Conservation (phyloP, 1,284 basidiomycete genomes). For the Peniophora sp. region DNA sequence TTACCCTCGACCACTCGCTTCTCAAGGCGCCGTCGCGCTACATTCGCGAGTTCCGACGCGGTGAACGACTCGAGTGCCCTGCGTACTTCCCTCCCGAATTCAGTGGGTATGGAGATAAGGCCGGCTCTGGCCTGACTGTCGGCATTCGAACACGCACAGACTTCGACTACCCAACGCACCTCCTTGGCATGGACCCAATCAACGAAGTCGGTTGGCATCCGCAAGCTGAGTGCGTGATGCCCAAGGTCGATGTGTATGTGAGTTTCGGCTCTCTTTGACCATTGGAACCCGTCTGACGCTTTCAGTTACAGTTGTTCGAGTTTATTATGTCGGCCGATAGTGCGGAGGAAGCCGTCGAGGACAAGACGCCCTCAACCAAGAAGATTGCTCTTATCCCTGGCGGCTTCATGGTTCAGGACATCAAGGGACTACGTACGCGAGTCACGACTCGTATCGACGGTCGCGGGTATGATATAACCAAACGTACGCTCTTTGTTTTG, state of each 20-base stretch:
- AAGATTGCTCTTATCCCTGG: slow-evolving; percentile 59
- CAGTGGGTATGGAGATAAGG: slow-evolving; percentile 15
- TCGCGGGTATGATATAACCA: slow-evolving; percentile 80
- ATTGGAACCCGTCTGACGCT: slow-evolving; percentile 1
- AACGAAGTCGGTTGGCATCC: slow-evolving; percentile 47
- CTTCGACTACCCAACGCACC: slow-evolving; percentile 67
- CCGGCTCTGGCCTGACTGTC: slow-evolving; percentile 42
- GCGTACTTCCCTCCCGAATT: slow-evolving; percentile 45
- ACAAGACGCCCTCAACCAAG: slow-evolving; percentile 48
- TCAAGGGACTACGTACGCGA: slow-evolving; percentile 68
- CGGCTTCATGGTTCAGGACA: slow-evolving; percentile 71
- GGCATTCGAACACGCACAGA: slow-evolving; percentile 69
- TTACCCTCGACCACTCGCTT: slow-evolving; percentile 52
- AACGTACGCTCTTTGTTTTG: slow-evolving; percentile 42
- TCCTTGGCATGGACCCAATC: slow-evolving; percentile 47
- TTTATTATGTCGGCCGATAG: slow-evolving; percentile 68
- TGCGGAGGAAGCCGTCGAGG: slow-evolving; percentile 52
- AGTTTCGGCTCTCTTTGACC: slow-evolving; percentile 19
- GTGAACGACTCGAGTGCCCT: slow-evolving; percentile 69
- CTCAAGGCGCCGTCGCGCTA: slow-evolving; percentile 48
- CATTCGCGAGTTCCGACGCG: slow-evolving; percentile 53
- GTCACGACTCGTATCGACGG: slow-evolving; percentile 76
- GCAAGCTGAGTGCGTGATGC: slow-evolving; percentile 67
- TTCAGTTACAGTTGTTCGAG: slow-evolving; percentile 54
- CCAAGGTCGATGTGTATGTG: slow-evolving; percentile 67